Base-by-base conservation (phyloP, 2,329 filamentous ascomycete species). In the Arthroderma sp. region DNA sequence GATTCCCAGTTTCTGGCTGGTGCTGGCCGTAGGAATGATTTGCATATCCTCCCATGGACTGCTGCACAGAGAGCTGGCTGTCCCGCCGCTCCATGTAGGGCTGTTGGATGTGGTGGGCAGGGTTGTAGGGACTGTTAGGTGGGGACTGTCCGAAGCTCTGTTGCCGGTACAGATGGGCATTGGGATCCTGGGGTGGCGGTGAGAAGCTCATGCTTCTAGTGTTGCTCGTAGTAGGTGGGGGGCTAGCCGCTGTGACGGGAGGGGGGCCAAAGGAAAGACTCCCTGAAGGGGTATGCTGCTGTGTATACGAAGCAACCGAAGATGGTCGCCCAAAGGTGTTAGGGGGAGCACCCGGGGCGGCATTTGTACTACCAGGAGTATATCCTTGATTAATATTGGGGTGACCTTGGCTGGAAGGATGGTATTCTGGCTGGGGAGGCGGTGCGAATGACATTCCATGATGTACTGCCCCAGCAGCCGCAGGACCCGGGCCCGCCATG, bases 401-500 rank as follows among this genome's bases (percentile, higher is more conserved):
- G 8, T 44, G 38, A 4, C 45, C 38, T n/a, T 53, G 52, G 46
- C 54, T 52, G 10, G 54, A 56, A 38, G 48, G 50, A 45, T 44
- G 53, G 27, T 43, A 48, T 30, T 46, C 52, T 9, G 53, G 39
- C 6, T 51, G 45, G 29, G 58, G 51, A 2, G 59, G 55, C 4
- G 57, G 53, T 31, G 56, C 51, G 41, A 63, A 66, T 34, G 57
- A 52, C 6, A 60, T 47, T 2, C 56, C 54, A 33, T 63, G 53
- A 46, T 70, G 66, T 34, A 60, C 61, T 45, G 58, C 60, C 4
- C 61, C 61, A 6, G 65, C 67, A 4, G 65, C 62, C 36, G 62
- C 56, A 4, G 71, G 61, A 2, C 68, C 68, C 1, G 68, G 70
- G 9, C 68, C 68, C 31, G 58, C 61, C 10, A 61, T 68, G 33